Base-by-base conservation (phyloP, 768 basidiomycete species). In the Hericium coralloides region DNA sequence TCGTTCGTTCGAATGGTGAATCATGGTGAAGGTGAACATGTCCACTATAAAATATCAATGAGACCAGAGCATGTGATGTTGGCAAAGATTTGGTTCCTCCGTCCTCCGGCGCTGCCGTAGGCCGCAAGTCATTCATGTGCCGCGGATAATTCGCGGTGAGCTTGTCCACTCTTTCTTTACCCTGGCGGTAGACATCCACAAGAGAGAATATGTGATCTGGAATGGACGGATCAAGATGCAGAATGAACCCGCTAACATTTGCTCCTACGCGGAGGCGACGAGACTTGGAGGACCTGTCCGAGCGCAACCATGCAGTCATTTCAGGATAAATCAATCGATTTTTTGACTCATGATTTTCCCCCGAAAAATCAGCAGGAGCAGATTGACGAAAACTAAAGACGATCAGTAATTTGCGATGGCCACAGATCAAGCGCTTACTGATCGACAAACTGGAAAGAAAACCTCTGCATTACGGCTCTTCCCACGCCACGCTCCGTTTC, bases 381-480 rank as follows among this genome's bases (percentile, higher is more conserved):
- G 83, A 80, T 65, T 94, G 92, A 63, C 86, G 82, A 70, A 98
- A 98, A 14, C 89, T 92, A 67, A 12, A 36, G 20, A n/a, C 25
- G 15, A 48, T 56, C 12, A 38, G 31, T 20, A 7, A 25, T 41
- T 59, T 39, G 60, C 22, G n/a, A 23, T 39, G n/a, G 15, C 20
- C 38, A 47, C 41, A 31, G 26, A 38, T 23, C 36, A n/a, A 12
- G 12, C 7, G 48, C 80, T 62, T 72, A 92, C 92, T 77, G 72
- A 47, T 86, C 70, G 2, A 94, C 79, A 69, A 98, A 97, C 69
- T 95, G 92, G 68, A 97, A 84, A 12, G 87, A 87, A 59, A 95
- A 77, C 9, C 80, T 77, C 54, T 78, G 75, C 69, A 97, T 85
- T 9, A 73, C 75, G 48, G 87, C 86, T 65, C 85, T 77, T 5